Percentiles rank a stretch among this genome's conserved stretches.
Conservation (phyloP, 176 grass and related monocot species). For the Alopecurus myosuroides region DNA sequence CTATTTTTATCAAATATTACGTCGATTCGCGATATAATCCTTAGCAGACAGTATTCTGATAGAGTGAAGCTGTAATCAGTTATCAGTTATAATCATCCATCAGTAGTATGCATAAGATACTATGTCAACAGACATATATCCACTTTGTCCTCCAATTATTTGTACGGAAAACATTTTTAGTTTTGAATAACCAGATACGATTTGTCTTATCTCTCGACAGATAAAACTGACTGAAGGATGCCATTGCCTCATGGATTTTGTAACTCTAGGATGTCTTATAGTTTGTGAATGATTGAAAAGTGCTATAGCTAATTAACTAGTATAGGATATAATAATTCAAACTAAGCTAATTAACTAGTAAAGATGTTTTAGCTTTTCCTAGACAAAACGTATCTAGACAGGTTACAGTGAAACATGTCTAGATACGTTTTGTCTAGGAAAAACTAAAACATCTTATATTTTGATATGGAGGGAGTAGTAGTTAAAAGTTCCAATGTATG, state of each 20-base stretch:
- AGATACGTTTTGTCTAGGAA: no score
- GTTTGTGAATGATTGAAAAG: not conserved
- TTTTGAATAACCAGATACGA: not conserved
- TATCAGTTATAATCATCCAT: not conserved
- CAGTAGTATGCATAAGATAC: not conserved
- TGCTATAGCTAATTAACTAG: not conserved
- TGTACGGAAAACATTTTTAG: not conserved
- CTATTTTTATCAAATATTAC: not conserved
- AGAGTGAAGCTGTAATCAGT: not conserved
- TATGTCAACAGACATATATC: not conserved
- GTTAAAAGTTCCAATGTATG: not conserved
- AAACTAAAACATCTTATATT: no score
- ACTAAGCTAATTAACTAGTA: no score
- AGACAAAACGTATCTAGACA: no score
- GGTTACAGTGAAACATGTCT: no score
- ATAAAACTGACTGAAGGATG: not conserved
- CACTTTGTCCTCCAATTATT: not conserved
- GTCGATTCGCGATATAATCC: not conserved
- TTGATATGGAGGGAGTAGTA: no score
- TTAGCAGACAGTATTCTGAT: not conserved
- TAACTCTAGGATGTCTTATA: not conserved
- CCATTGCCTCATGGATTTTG: not conserved
- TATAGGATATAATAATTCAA: not conserved
- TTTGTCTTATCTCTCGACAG: not conserved
- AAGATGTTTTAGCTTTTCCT: no score